Base-by-base conservation (phyloP, 2,329 filamentous ascomycete species). In the Aspergillus novoparasiticus region DNA sequence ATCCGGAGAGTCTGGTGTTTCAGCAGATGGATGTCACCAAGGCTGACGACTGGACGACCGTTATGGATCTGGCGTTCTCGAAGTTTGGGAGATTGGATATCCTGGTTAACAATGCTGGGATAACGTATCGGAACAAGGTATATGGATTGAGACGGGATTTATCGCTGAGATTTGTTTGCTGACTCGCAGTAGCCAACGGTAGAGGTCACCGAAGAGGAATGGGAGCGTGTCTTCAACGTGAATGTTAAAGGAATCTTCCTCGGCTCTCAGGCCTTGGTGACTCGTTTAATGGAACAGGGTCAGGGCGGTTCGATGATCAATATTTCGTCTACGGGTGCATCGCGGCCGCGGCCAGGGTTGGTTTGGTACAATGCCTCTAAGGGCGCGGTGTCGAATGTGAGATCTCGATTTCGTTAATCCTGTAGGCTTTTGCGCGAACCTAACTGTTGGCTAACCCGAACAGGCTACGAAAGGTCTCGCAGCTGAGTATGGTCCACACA, bases 401-500 rank as follows among this genome's bases (percentile, higher is more conserved):
- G 75, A 4, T 30, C 45, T 10, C 30, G 53, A 14, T 30, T 1
- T 39, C 19, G 12, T n/a, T 59, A 28, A 0, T 34, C 12, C 3
- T 30, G 30, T n/a, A 2, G 14, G 8, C n/a, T 14, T 36, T 10
- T 14, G 21, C 23, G 16, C 28, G 16, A 21, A 16, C 11, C 41
- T 34, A 16, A 14, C 57, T 59, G 19, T 56, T 26, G 21, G 36
- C 39, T 54, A 10, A 28, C n/a, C 10, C 36, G 73, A 70, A n/a
- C 59, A 85, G 79, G 87, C 86, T 11, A 89, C 86, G 3, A 89
- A 87, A 77, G 85, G 85, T 12, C 82, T 94, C 67, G 91, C 90
- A 0, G 87, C 90, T 1, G 90, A 93, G 75, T 93, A 90, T 69
- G 91, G 88, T 0, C 84, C 86, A 0, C 85, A 90, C 60, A 84